Evolutionary conservation across 192 early-diverging fungal species (phyloP), one percentile per base, ranked within the genome.

Genomic region (Mortierella hygrophila): DNA sequence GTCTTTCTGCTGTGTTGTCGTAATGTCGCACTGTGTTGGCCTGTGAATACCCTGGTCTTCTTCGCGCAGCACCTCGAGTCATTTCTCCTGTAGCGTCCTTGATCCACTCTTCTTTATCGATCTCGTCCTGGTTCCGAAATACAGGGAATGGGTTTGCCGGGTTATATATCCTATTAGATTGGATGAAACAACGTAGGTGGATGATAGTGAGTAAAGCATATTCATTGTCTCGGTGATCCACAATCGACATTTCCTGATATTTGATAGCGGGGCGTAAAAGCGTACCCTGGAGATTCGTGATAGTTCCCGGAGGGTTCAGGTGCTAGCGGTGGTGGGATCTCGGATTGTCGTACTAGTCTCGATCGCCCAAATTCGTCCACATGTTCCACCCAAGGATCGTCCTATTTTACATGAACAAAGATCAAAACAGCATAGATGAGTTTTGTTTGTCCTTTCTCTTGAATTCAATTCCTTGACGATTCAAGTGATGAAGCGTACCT

Each of bases 281-380:
- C 52, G 15, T 77, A 82, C 78, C 81, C 78, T 44, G 29, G 70
- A 4, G 9, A 29, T 1, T 72, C 40, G 29, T 72, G 47, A 23
- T 68, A 29, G 21, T 77, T 47, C 9, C 21, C n/a, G 26, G 21
- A 42, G 10, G 75, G 57, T 35, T 79, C 26, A 38, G 82, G 73
- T 46, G 46, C 37, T 15, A 23, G 41, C 38, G 68, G 72, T 74
- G 68, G 57, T 40, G 88, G 91, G 15, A 90, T 79, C 81, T 95
- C 85, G 70, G 92, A 92, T 72, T 89, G 89, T 26, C 93, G 89
- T 20, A 93, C 89, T 3, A 94, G 80, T 29, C 93, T 88, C 44
- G 94, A 92, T 26, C 95, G 82, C 15, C 95, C 95, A 93, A 93
- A 96, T 72, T 95, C 93, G 85, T 96, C 95, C 0, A 90, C 85